Conservation (phyloP, 352 stramenopile species). For the Pythium chondricola region DNA sequence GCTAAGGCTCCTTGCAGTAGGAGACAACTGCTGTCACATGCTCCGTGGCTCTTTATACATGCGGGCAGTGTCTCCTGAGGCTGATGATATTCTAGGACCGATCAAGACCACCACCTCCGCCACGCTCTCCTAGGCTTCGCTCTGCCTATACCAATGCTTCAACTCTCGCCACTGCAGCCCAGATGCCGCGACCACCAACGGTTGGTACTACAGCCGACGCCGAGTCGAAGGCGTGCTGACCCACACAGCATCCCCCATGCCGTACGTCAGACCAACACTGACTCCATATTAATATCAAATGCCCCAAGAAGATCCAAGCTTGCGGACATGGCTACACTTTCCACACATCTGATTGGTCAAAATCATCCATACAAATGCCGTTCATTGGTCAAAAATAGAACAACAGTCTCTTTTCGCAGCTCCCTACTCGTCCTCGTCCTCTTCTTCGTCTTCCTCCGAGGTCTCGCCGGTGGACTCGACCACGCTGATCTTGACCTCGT, state of each 20-base stretch:
- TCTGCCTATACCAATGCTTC: neutral
- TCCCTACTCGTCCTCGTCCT: slow-evolving; percentile 17
- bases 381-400: neutral
- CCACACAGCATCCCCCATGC: neutral
- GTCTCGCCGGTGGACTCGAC: slow-evolving; percentile 28
- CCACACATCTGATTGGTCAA: neutral
- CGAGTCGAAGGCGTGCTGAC: too few relatives aligned
- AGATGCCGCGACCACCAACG: neutral
- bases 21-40: neutral
- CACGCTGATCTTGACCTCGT: slow-evolving; percentile 78
- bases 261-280: neutral
- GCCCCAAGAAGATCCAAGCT: neutral
- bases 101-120: neutral
- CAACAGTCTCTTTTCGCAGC: too few relatives aligned
- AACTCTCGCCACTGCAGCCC: neutral
- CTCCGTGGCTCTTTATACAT: neutral
- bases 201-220: too few relatives aligned
- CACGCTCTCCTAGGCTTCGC: neutral
- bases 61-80: neutral
- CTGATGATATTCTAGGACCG: neutral
- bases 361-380: neutral
- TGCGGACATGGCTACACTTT: neutral
- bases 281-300: neutral
- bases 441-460: slow-evolving; percentile 22
- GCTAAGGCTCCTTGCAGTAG: too few relatives aligned